Evolutionary conservation across 345 rosid species (phyloP), one percentile per base, ranked within the genome.

Genomic region (Microthlaspi erraticum): DNA sequence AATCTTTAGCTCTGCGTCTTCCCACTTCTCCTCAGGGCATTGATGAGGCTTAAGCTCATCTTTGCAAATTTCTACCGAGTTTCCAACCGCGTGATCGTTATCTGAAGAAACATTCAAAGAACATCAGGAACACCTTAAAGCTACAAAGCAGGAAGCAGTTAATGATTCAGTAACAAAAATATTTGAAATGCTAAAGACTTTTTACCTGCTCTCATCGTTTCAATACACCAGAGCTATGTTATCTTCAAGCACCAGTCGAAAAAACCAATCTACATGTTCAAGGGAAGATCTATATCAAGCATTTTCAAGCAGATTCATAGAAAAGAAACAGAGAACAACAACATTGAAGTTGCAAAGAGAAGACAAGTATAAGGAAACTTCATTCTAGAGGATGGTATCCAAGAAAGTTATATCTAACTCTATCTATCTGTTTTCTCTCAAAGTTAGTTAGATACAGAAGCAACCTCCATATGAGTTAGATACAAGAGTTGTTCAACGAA

Each of bases 171-270:
- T 10, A 20, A 17, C 52, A 14, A 58, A 4, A 39, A 33, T 3
- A 20, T 3, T 67, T 39, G 19, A 11, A 38, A 38, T 46, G 45
- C 9, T n/a, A 0, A 32, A 50, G 31, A 9, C 3, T 19, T 73
- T 67, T 73, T 59, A 90, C 87, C 95, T 67, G 85, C 74, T 77
- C 86, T 84, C 98, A 89, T 85, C 44, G 29, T 84, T 81, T 77
- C 74, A 51, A 64, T 69, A 59, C 60, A 53, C 34, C 33, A 10
- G 16, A 55, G 78, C 49, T 32, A 75, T 70, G 54, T 2, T 2
- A 26, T 70, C 78, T 72, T 82, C 74, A 70, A 53, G 60, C 72
- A 74, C 66, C 66, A 29, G 37, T 34, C 33, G 3, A 10, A 7
- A 7, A 36, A 53, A 17, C n/a, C 0, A 20, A 61, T 61, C 74